Base-by-base conservation (phyloP, 192 early-diverging fungal genomes). In the Mortierella antarctica region DNA sequence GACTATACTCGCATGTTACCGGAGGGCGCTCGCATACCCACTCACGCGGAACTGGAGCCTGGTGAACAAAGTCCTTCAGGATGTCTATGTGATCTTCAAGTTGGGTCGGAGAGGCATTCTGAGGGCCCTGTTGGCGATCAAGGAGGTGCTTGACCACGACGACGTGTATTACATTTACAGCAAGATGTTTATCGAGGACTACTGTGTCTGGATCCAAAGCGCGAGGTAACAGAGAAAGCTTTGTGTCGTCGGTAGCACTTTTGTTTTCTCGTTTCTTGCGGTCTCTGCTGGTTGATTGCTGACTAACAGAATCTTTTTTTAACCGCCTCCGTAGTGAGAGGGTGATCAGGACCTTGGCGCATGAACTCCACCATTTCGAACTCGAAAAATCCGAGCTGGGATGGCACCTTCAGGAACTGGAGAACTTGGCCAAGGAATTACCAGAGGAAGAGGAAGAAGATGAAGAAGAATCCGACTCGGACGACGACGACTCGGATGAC, bases 171-270 rank as follows among this genome's bases (percentile, higher is more conserved):
- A 96, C 74, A 80, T 97, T 7, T 93, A 98, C 64, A 90, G 93
- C 75, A 92, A 95, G 83, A 82, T 98, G 18, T 97, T 85, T 80
- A 47, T 99, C 17, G 96, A 96, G 75, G 97, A 99, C 79, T 99
- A 99, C 82, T 98, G 96, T 82, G 87, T 95, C 20, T 99, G 98
- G 98, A 86, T 97, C 51, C 96, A 97, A 67, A 87, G 84, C 52
- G 87, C 93, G 21, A 90, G 80, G 92, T 92, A 86, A 83, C 53
- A 23, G 17, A 49, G 5, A 11, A 31, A 57, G 17, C 9, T 57
- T 8, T 52, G 20, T 69, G 44, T 31, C 39, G 1, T n/a, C 23
- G 50, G n/a, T 53, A 31, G 45, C 49, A 55, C 3, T 6, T 23
- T 10, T 2, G 23, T 55, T 65, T 4, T 31, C 41, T 55, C n/a